Evolutionary conservation across 208 protist species (phyloP).

Genomic region (Leishmania braziliensis): DNA sequence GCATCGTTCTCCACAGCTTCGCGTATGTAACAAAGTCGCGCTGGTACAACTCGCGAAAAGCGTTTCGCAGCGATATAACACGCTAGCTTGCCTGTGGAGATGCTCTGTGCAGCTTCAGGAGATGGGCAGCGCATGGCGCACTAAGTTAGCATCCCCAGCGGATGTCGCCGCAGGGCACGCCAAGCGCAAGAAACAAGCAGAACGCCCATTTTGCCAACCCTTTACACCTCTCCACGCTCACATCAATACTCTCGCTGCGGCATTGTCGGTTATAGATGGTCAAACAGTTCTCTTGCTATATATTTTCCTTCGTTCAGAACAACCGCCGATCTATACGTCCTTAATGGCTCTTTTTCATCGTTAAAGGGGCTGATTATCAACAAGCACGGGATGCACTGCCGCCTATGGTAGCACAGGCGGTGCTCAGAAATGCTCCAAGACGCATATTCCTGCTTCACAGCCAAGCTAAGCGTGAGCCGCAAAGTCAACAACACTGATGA

Average conservation of each 20-base stretch:
- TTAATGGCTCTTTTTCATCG: background rate
- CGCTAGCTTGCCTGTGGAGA: background rate
- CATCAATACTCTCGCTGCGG: background rate
- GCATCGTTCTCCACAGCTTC: background rate
- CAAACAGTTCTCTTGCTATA: conserved; percentile 6
- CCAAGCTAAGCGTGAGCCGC: background rate
- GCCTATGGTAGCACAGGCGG: background rate
- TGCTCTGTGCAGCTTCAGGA: too few relatives aligned
- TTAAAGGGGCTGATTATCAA: conserved; percentile 6
- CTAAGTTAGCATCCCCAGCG: background rate
- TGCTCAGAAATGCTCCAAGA: background rate
- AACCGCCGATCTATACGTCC: background rate
- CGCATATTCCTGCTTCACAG: background rate
- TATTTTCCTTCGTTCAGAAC: conserved; percentile 16
- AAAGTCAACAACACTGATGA: background rate
- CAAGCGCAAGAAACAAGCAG: conserved; percentile 3
- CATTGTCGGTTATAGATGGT: background rate
- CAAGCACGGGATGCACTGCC: background rate
- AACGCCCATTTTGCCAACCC: background rate
- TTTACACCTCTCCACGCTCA: background rate
- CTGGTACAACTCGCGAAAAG: background rate
- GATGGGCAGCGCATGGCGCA: background rate
- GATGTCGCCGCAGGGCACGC: background rate
- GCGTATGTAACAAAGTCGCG: background rate
- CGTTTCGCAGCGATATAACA: background rate